Evolutionary conservation across 2,329 filamentous ascomycete genomes (phyloP).

Genomic region (Sarocladium kiliense): DNA sequence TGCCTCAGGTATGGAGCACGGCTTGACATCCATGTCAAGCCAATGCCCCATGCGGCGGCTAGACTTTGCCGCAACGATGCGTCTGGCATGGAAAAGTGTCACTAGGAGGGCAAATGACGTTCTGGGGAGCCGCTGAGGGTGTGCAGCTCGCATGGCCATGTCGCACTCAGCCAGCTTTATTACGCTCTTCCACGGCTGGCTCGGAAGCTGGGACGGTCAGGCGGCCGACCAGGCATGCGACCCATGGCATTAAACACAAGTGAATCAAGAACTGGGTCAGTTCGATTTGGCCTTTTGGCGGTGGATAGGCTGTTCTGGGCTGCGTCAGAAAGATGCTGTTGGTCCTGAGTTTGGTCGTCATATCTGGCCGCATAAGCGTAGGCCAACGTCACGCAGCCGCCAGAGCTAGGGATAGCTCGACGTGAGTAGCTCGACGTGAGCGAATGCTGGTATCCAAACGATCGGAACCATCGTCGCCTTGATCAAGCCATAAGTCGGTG

Average conservation of each 20-base stretch:
- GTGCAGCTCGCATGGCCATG: background rate
- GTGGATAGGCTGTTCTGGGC: too few relatives aligned
- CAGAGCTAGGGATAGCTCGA: background rate
- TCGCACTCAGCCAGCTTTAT: background rate
- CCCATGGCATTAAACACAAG: background rate
- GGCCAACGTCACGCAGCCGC: background rate
- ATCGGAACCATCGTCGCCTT: too few relatives aligned
- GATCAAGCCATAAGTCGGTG: too few relatives aligned
- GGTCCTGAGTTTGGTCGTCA: background rate
- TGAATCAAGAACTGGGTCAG: too few relatives aligned
- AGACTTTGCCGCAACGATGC: background rate
- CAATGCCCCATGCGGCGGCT: background rate
- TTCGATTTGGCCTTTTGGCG: too few relatives aligned
- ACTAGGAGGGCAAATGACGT: background rate
- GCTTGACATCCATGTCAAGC: background rate
- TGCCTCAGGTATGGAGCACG: too few relatives aligned
- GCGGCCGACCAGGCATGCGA: background rate
- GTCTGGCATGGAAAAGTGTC: background rate
- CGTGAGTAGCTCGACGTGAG: too few relatives aligned
- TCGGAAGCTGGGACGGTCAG: background rate
- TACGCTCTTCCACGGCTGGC: background rate
- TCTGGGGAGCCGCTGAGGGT: background rate
- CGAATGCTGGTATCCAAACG: too few relatives aligned
- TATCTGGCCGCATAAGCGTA: background rate
- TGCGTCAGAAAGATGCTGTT: background rate